phyloP scores from a whole-genome alignment of 768 basidiomycete genomes.

The Exidia glandulosa region DNA sequence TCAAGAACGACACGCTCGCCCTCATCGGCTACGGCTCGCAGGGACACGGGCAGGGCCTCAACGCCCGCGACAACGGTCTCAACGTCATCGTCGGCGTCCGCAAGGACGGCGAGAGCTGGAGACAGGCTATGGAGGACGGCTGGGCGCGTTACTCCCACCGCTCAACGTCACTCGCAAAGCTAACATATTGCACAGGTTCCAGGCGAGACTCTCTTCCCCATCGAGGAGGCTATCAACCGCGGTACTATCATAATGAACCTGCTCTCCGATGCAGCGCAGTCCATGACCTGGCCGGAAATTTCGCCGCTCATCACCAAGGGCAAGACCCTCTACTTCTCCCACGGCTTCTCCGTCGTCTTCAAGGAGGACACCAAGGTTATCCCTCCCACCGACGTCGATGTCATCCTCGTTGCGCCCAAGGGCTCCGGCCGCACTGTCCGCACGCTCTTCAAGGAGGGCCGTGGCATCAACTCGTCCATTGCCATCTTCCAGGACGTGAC shows the following conservation, averaged over 20 bases:
- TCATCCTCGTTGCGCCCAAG: slow-evolving; percentile 98
- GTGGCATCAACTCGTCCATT: slow-evolving; percentile 91
- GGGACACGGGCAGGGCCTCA: slow-evolving; percentile 96
- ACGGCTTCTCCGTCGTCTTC: slow-evolving; percentile 98
- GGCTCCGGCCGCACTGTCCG: slow-evolving; percentile 98
- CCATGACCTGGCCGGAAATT: slow-evolving; percentile 81
- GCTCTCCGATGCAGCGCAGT: slow-evolving; percentile 98
- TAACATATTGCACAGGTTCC: slow-evolving; percentile 47
- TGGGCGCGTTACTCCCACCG: slow-evolving; percentile 49
- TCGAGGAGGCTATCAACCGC: slow-evolving; percentile 90
- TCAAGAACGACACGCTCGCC: slow-evolving; percentile 98
- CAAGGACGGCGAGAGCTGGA: slow-evolving; percentile 94
- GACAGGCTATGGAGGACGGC: slow-evolving; percentile 87
- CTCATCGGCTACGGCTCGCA: slow-evolving; percentile 99
- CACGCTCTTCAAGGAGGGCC: slow-evolving; percentile 99
- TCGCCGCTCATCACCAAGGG: slow-evolving; percentile 96
- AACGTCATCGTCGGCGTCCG: slow-evolving; percentile 99
- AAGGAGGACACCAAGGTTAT: slow-evolving; percentile 93
- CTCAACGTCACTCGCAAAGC: background rate
- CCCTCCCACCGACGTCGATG: slow-evolving; percentile 88
- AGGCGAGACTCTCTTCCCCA: slow-evolving; percentile 94
- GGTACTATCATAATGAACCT: slow-evolving; percentile 99
- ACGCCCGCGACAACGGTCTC: slow-evolving; percentile 97
- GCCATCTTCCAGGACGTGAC: slow-evolving; percentile 97
- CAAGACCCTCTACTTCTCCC: slow-evolving; percentile 99